Evolutionary conservation across 2,329 filamentous ascomycete genomes (phyloP), one percentile per base, ranked within the genome.

Genomic region (Diaporthe velutina): DNA sequence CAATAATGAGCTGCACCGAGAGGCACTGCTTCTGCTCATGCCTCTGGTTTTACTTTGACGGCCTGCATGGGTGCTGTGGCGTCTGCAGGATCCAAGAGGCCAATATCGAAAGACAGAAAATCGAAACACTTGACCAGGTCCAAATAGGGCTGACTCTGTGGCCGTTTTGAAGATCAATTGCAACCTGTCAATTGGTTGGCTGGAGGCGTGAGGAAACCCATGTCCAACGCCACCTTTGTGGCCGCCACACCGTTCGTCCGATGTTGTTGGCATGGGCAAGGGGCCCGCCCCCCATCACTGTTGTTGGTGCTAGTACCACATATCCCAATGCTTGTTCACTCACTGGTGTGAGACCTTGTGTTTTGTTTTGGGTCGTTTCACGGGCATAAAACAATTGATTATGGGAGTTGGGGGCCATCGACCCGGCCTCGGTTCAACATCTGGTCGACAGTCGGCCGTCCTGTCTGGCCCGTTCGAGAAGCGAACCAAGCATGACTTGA

Each of bases 321-420:
- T 15, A 67, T 10, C 30, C 10, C n/a, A 19, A 28, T 50, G 45
- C 45, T 67, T 38, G 22, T 35, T 52, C 25, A 38, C 30, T 28
- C n/a, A n/a, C 13, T 35, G 48, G 38, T 28, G n/a, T 38, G 45
- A 67, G 22, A 67, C 30, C 13, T 25, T 33, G 22, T 52, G 64
- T 67, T 67, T 67, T 67, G 45, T 25, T 52, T 67, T 25, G 45
- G 64, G 64, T 28, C 64, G 30, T 38, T 28, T 52, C 9, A 52
- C 7, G n/a, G 45, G 64, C 45, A 52, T 52, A n/a, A 67, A 54
- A 52, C 45, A 38, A 35, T 67, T 7, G 42, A 67, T 40, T 52
- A 54, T 68, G 45, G 54, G 45, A 28, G 48, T 68, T 54, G 64
- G 64, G n/a, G 64, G 64, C 33, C 48, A 8, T 12, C 13, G 33